phyloP scores from a whole-genome alignment of 768 basidiomycete species.

The Lactifluus piperatus region DNA sequence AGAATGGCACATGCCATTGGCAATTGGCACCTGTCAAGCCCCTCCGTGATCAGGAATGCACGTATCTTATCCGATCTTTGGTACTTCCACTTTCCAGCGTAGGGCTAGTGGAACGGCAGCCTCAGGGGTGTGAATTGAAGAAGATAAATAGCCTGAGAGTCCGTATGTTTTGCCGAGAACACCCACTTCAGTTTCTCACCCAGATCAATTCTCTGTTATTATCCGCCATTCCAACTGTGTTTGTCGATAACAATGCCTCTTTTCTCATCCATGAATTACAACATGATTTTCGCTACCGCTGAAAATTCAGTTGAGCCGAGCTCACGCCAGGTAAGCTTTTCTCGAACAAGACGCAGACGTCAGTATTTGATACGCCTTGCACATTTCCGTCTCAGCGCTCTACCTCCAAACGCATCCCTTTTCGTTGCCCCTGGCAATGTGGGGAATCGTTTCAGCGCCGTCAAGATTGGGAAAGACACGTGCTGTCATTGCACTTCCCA shows the following conservation, averaged over 20 bases:
- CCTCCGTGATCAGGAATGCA: background rate
- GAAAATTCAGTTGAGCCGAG: background rate
- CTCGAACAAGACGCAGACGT: background rate
- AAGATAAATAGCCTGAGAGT: background rate
- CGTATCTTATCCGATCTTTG: background rate
- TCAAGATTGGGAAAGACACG: background rate
- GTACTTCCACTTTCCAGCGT: background rate
- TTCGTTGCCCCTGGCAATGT: background rate
- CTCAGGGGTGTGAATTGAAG: background rate
- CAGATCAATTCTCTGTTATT: background rate
- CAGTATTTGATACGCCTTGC: background rate
- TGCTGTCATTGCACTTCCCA: background rate
- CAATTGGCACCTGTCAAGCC: background rate
- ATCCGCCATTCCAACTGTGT: background rate
- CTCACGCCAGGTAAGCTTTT: background rate
- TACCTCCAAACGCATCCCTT: background rate
- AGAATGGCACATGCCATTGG: too few species aligned
- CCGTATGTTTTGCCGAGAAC: background rate
- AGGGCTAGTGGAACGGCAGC: background rate
- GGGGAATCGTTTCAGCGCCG: background rate
- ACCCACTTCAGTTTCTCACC: background rate
- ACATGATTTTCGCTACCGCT: background rate
- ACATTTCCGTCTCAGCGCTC: background rate
- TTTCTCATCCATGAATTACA: background rate
- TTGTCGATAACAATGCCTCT: background rate